Evolutionary conservation across 345 rosid species (phyloP), one percentile per base, ranked within the genome.

Genomic region (Populus simonii): DNA sequence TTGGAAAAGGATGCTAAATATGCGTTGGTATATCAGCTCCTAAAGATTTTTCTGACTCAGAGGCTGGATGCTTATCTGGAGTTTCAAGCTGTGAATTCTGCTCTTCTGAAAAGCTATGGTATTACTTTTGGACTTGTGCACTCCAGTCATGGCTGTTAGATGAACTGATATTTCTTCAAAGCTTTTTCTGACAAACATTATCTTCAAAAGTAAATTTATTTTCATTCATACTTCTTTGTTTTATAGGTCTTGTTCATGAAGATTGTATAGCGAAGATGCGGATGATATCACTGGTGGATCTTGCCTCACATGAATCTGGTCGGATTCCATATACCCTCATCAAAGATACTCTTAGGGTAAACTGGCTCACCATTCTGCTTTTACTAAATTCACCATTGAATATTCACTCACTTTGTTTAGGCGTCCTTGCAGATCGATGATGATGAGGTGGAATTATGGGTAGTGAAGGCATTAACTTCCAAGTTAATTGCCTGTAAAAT

Each of bases 191-290:
- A 41, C 45, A 51, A 51, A 17, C 61, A 53, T 27, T 71, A 45
- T n/a, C 29, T n/a, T 70, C 8, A 2, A 27, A 35, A 68, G 27
- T 59, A 33, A 71, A 63, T 2, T 33, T 6, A n/a, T 35, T 45
- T 29, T 55, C 25, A 47, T 1, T 1, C 45, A 39, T 78, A 38
- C 59, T 76, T 62, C 70, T 68, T 74, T 68, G 25, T 80, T 74
- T 18, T 81, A 5, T 84, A 96, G 97, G 92, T 67, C 97, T 93
- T 77, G 89, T 89, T 10, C 97, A 93, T 75, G 97, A 95, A 80
- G 96, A 93, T 61, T 93, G 97, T 78, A 84, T 92, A 75, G 76
- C 92, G 2, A 95, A 95, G 87, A 95, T 93, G 99, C 89, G 92
- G 78, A 77, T 92, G 85, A 85, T 93, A 86, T 92, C 98, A 79